These are phyloP conservation scores for Paraphoma chrysanthemicola DNA, from an alignment of 2,329 filamentous ascomycete species.

Conservation along the genomic window DNA sequence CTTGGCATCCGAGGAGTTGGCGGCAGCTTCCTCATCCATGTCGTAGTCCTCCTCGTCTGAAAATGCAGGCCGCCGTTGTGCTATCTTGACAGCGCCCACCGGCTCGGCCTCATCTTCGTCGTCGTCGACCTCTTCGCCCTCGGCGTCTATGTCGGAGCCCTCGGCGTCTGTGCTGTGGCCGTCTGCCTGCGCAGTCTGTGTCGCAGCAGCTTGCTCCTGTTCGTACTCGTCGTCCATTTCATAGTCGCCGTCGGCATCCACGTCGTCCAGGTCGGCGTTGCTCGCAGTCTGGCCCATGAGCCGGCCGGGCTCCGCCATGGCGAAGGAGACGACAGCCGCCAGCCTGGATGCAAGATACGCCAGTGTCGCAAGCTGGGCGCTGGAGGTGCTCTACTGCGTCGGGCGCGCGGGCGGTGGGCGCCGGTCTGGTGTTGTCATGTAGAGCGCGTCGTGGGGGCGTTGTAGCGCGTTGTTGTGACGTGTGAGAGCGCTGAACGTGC, in stretches of 20 bases:
- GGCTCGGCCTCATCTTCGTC: conserved; percentile 59
- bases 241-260: conserved; percentile 49
- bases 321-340: conserved; percentile 50
- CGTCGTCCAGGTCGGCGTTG: conserved; percentile 43
- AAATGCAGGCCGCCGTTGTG: conserved; percentile 33
- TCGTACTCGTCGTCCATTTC: conserved; percentile 47
- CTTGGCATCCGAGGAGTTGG: conserved; percentile 48
- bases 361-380: conserved; percentile 35
- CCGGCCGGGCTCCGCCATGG: conserved; percentile 51
- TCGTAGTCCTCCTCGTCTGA: conserved; percentile 51
- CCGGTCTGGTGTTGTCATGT: conserved; percentile 33
- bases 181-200: conserved; percentile 30
- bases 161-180: conserved; percentile 49
- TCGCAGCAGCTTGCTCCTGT: conserved; percentile 25
- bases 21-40: conserved; percentile 48
- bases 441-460: conserved; percentile 38
- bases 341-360: conserved; percentile 46
- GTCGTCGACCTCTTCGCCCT: conserved; percentile 57
- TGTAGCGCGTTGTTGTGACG: conserved; percentile 33
- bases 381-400: conserved; percentile 27
- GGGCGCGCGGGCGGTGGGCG: conserved; percentile 28
- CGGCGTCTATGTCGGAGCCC: conserved; percentile 52
- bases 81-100: conserved; percentile 51
- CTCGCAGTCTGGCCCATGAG: conserved; percentile 43
- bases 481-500: conserved; percentile 8